Conservation (phyloP, 148 eudicot species). For the Cornus suecica region DNA sequence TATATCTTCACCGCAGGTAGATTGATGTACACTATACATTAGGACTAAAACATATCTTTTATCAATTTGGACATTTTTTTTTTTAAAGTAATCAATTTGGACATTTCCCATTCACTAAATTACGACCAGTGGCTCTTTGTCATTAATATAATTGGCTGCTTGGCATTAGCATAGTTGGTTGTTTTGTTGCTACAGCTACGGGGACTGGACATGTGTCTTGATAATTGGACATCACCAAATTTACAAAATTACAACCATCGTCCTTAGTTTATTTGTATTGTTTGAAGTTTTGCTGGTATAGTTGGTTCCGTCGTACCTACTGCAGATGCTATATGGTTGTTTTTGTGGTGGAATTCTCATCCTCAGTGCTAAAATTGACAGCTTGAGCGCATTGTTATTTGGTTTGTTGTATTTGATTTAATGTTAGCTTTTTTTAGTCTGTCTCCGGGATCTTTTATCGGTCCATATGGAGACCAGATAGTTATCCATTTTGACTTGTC, state of each 20-base stretch:
- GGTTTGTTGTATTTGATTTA: too few relatives aligned
- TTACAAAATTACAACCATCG: background rate
- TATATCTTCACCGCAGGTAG: slow-evolving; percentile 90
- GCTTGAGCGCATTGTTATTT: background rate
- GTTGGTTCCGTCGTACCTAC: background rate
- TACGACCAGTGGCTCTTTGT: background rate
- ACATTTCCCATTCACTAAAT: background rate
- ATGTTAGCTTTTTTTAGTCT: too few relatives aligned
- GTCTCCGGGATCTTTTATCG: too few relatives aligned
- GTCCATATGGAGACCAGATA: too few relatives aligned
- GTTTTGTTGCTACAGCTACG: background rate
- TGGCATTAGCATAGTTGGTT: too few relatives aligned
- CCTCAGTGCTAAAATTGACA: background rate
- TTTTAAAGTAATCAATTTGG: background rate
- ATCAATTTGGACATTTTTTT: background rate
- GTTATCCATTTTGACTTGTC: too few relatives aligned
- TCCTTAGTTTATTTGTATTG: background rate
- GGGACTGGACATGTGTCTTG: background rate
- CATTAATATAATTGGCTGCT: too few relatives aligned
- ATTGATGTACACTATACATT: background rate
- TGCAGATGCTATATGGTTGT: background rate
- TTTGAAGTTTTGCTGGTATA: background rate
- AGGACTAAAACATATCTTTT: background rate
- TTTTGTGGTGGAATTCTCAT: background rate
- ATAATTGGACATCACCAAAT: too few relatives aligned